phyloP scores from a whole-genome alignment of 345 rosid species.

The Turritis glabra region DNA sequence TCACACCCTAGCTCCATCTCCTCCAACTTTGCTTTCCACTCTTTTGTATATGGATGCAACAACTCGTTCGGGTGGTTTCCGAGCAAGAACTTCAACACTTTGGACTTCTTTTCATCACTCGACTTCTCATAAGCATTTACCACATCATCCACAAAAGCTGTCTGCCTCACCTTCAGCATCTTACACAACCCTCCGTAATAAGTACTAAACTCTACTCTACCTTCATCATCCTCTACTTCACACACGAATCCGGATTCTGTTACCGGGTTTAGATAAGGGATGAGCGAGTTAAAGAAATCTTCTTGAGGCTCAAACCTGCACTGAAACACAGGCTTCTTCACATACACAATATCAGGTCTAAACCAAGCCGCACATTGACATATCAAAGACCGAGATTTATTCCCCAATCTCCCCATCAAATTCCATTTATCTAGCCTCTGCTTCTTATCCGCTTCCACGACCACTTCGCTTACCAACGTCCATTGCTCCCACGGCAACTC shows the following conservation, averaged over 20 bases:
- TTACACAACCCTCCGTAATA: slow-evolving; percentile 88
- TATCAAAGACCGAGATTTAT: slow-evolving; percentile 63
- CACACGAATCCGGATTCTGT: slow-evolving; percentile 62
- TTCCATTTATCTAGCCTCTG: slow-evolving; percentile 93
- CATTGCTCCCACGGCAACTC: slow-evolving; percentile 94
- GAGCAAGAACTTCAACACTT: slow-evolving; percentile 77
- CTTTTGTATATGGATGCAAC: slow-evolving; percentile 88
- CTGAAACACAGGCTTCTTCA: slow-evolving; percentile 89
- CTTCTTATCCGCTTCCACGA: slow-evolving; percentile 62
- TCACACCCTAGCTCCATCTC: slow-evolving; percentile 97
- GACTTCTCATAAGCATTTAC: slow-evolving; percentile 77
- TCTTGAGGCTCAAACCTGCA: slow-evolving; percentile 92
- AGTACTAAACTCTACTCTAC: slow-evolving; percentile 61
- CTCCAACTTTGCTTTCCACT: slow-evolving; percentile 94
- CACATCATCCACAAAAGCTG: slow-evolving; percentile 94
- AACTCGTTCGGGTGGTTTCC: slow-evolving; percentile 67
- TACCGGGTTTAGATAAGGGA: slow-evolving; percentile 64
- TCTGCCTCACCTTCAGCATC: slow-evolving; percentile 74
- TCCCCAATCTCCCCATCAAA: slow-evolving; percentile 90
- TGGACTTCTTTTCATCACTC: slow-evolving; percentile 71
- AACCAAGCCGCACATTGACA: slow-evolving; percentile 89
- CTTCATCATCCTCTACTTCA: slow-evolving; percentile 66
- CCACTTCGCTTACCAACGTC: slow-evolving; percentile 90
- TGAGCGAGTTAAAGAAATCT: slow-evolving; percentile 58
- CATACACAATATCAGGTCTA: slow-evolving; percentile 89